Evolutionary conservation across 345 rosid genomes (phyloP), one percentile per base, ranked within the genome.

Genomic region (Turnera subulata): DNA sequence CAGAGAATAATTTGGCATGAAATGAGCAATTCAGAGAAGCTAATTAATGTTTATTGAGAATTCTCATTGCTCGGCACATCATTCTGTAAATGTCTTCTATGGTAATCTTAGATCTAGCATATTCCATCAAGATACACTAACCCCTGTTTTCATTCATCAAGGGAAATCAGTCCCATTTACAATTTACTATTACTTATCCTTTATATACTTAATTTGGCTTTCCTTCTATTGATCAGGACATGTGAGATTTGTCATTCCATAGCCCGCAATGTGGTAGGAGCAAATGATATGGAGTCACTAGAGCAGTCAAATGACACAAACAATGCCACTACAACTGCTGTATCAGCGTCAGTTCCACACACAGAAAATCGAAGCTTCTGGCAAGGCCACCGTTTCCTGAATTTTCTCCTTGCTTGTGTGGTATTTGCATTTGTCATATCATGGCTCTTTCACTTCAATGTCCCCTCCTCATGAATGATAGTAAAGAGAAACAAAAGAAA

Each of bases 201-300:
- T 33, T 20, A 37, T 26, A 6, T 67, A 23, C 56, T 56, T 11
- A 55, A n/a, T 58, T 25, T 2, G 11, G 4, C 20, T 47, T 53
- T 46, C 37, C 67, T 47, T 8, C 40, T 39, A 20, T 48, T 16
- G 70, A 29, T 6, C 67, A 93, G 96, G 90, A 77, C 75, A 21
- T 93, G 99, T 42, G 99, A 93, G 89, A 87, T 93, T 45, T 89
- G 97, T 61, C 79, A 82, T 55, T 76, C 97, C 18, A 38, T 81
- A 6, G 97, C 97, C 2, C 73, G 66, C 56, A 93, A 93, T 67
- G 85, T 89, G 16, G 73, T 74, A n/a, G 78, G 78, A 32, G 71
- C 74, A 21, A 70, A 32, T 37, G 96, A 82, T 53, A 39, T 58
- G 10, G 89, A 68, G 44, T 14, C 55, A 2, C 32, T 62, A 6